Evolutionary conservation across 495 filamentous ascomycete genomes (phyloP), one percentile per base, ranked within the genome.

Genomic region (Monascus purpureus): DNA sequence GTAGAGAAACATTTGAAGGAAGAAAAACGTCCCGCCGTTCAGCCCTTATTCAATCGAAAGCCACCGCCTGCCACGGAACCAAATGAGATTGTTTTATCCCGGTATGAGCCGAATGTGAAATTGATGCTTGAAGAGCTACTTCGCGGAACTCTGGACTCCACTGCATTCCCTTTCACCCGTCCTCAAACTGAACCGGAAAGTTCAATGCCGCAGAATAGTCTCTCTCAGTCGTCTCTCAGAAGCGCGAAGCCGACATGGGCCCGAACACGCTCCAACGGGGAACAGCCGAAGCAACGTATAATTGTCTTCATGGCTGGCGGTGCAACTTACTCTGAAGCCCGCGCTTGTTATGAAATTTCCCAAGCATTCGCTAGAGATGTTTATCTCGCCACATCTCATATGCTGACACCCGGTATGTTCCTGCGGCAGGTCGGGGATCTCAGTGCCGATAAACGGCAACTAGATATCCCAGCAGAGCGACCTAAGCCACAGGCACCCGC

Each of bases 221-320:
- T 75, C 7, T 73, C 83, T 8, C 70, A 80, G 41, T 74, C 78
- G 17, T 95, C 88, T 3, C 62, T 97, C 23, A 70, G 78, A 40
- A 83, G 81, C 39, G 82, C 85, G 17, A 93, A 93, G 42, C 90
- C 90, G 5, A 90, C 86, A 7, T 97, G 90, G 90, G 90, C 90
- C 6, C 80, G 80, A 30, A 78, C 82, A 8, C 73, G 82, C 32
- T 65, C 75, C 16, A 68, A 77, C 11, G 71, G 73, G 7, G 71
- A 78, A 13, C 87, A 94, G 43, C 84, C 82, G 32, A 72, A 77
- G 28, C 90, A 97, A 54, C 77, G 90, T 25, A 73, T 96, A 28
- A 80, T 97, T 37, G 78, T 96, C 28, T 95, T 95, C 52, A 80
- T 96, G 74, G 88, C 90, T 13, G 90, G 92, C 22, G 90, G 90